Evolutionary conservation across 805 yeast genomes (phyloP), one percentile per base, ranked within the genome.

Genomic region (Grigorovia jiainica): DNA sequence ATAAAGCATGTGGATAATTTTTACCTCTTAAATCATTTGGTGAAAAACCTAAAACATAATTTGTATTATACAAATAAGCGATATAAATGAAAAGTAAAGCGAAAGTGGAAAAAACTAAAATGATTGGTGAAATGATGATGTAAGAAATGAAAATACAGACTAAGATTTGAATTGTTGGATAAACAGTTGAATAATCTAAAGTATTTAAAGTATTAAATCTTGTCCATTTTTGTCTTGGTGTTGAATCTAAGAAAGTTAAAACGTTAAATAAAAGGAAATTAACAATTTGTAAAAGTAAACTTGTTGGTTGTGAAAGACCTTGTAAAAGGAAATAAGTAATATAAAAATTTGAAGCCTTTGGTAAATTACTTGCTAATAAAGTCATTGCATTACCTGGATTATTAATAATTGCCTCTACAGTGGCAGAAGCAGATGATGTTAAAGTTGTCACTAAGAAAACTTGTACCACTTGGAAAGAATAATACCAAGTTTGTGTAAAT

Each of bases 151-250:
- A 72, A 52, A 92, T 80, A 29, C 84, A 79, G 8, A 79, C 76
- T 65, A 87, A 68, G 47, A 87, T 70, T 50, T 87, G 82, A 60
- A 79, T 80, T 9, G 72, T 68, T 7, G 97, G 96, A 64, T 83
- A 90, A 11, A 76, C 67, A 15, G 83, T 78, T 39, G 97, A 95
- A 84, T 89, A 87, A 19, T 76, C 72, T 35, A 89, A 83, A 34
- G 73, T 70, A 10, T 78, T 72, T 51, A 90, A 67, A 1, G 68
- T 71, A 58, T 76, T 76, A 58, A 64, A 75, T 55, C 95, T 78
- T 46, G 62, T 75, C 96, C 96, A 90, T 67, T 82, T 84, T 64
- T 86, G 80, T 66, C 97, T 79, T 47, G 97, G 97, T 5, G 97
- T 87, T 41, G 74, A 72, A 60, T 87, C 95, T 46, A 92, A 71